Evolutionary conservation across 2,329 filamentous ascomycete genomes (phyloP).

Genomic region (Chaetomiaceae sp.): DNA sequence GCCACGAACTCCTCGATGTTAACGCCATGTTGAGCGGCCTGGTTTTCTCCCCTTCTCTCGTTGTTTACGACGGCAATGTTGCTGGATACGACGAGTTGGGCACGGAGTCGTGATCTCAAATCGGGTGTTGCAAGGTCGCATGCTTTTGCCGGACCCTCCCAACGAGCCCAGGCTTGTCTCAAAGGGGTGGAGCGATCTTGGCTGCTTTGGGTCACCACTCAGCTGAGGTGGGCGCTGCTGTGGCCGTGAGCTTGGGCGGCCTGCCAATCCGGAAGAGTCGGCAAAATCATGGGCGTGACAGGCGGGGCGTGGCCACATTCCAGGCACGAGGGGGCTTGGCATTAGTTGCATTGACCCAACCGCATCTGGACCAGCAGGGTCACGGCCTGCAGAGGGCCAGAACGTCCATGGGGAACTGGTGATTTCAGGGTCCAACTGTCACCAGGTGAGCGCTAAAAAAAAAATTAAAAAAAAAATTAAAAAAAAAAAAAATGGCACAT

Average conservation of each 20-base stretch:
- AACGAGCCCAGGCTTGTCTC: background rate
- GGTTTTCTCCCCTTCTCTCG: background rate
- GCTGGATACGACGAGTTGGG: too few relatives aligned
- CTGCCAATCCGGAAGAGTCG: conserved; percentile 3
- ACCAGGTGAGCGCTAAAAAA: too few relatives aligned
- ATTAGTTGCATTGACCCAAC: conserved; percentile 1
- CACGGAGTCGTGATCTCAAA: too few relatives aligned
- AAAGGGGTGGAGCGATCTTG: background rate
- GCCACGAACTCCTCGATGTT: conserved; percentile 16
- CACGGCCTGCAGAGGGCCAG: too few relatives aligned
- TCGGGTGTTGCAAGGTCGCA: conserved; percentile 3
- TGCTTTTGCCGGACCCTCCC: too few relatives aligned
- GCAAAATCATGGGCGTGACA: background rate
- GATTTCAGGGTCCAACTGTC: too few relatives aligned
- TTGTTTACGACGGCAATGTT: background rate
- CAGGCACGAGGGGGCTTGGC: background rate
- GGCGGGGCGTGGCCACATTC: background rate
- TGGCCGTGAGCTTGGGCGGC: background rate
- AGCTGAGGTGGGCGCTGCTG: too few relatives aligned
- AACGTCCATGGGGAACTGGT: too few relatives aligned
- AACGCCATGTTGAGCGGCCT: conserved; percentile 2
- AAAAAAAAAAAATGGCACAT: too few relatives aligned
- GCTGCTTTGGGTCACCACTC: background rate
- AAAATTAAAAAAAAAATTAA: too few relatives aligned
- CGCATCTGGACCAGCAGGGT: too few relatives aligned